Conservation (phyloP, 352 stramenopile species). For the Phytophthora citrophthora region DNA sequence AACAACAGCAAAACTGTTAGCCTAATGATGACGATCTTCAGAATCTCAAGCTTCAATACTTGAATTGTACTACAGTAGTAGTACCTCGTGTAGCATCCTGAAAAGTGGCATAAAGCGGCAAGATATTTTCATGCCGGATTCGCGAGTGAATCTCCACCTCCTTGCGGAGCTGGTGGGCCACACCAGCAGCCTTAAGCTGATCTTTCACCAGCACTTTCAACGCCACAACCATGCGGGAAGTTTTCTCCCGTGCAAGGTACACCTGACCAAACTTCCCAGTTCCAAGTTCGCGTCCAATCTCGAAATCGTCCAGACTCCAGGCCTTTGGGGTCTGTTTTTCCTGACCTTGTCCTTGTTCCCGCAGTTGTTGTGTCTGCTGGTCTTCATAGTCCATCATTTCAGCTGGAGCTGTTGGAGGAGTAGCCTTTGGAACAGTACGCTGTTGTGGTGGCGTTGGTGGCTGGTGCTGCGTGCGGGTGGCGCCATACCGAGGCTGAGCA, state of each 20-base stretch:
- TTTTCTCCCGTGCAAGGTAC: constrained; percentile 88
- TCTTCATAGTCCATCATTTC: constrained; percentile 42
- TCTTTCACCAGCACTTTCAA: constrained; percentile 93
- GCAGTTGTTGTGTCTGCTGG: constrained; percentile 25
- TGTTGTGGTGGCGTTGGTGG: constrained; percentile 12
- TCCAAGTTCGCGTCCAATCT: constrained; percentile 84
- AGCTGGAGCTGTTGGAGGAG: constrained; percentile 28
- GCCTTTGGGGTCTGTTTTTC: constrained; percentile 46
- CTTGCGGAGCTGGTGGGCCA: constrained; percentile 83
- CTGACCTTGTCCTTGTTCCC: constrained; percentile 20
- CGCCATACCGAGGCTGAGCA: constrained; percentile 22
- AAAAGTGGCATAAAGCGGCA: constrained; percentile 87
- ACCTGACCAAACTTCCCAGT: constrained; percentile 91
- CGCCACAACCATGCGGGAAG: constrained; percentile 79
- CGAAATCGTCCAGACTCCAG: constrained; percentile 89
- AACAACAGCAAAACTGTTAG: constrained; percentile 3
- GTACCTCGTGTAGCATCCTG: constrained; percentile 74
- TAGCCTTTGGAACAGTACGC: constrained; percentile 4
- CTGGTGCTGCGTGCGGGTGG: constrained; percentile 11
- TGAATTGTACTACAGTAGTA: not conserved
- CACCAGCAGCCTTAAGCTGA: constrained; percentile 67
- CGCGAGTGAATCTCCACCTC: constrained; percentile 93
- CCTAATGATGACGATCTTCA: not conserved
- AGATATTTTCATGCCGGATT: constrained; percentile 89
- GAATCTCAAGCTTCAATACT: not conserved